Evolutionary conservation across 805 yeast species (phyloP), one percentile per base, ranked within the genome.

Genomic region (Tetrapisispora fleetii): DNA sequence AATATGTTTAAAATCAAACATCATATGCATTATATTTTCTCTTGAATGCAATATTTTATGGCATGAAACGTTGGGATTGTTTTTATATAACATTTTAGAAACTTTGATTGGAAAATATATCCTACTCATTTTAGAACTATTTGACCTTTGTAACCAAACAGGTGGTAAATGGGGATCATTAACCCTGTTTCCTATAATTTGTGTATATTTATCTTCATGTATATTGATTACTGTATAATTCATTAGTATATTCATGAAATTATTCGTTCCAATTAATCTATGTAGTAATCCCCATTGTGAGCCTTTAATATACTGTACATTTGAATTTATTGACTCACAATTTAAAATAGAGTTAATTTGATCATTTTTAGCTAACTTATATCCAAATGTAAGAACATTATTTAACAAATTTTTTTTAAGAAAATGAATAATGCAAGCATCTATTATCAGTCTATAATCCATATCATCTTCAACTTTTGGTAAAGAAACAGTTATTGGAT

Each of bases 351-450:
- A 58, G 7, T 61, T 54, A 0, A 67, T 58, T 9, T 65, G 50
- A 8, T 56, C 51, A 4, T 51, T 57, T 2, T 54, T 50, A 0
- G 72, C 73, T 42, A 69, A 62, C 3, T 55, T 54, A 51, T 75
- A 77, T 0, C 83, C 85, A 41, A 58, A 55, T 0, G 67, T 52
- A 5, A 81, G 45, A 0, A 67, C 67, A 57, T 78, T 77, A 3
- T 59, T 49, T 2, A 59, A 54, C 19, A 64, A 62, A 11, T 59
- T 54, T 16, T 47, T 43, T 2, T 52, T 49, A 1, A 67, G 42
- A 36, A 77, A 52, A 47, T 59, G 59, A 2, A 52, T 50, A 1
- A 77, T 55, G n/a, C 78, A 52, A 8, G 57, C 48, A 50, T 78
- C 80, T 3, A 80, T 56, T 3, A 73, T 57, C 21, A 70, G 72